A percentile compares a stretch with the other conserved stretches of the same genome.
Evolutionary conservation across 169 alveolate species (phyloP).

Genomic region (Babesia ovis): DNA sequence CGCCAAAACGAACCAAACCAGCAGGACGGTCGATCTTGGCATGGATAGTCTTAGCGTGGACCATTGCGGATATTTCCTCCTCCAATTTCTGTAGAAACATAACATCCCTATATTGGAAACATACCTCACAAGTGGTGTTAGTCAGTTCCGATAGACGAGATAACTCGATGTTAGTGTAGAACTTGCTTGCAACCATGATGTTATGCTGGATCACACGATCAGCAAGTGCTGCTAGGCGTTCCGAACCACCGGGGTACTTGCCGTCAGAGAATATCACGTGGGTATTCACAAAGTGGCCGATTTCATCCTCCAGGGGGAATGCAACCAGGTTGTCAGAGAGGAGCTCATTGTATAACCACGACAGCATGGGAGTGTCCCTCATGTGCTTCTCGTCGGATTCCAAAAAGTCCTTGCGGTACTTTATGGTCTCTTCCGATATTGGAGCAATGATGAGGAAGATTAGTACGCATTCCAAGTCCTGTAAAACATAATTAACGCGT

Average conservation of each 20-base stretch:
- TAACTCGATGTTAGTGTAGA: constrained; percentile 63
- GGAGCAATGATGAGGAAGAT: constrained; percentile 50
- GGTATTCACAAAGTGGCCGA: constrained; percentile 28
- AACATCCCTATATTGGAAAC: background rate
- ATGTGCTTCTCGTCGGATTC: constrained; percentile 61
- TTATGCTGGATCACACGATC: constrained; percentile 80
- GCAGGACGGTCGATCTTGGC: constrained; percentile 75
- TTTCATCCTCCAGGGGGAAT: constrained; percentile 56
- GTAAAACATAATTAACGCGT: background rate
- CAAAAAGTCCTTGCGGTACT: constrained; percentile 38
- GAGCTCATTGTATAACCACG: constrained; percentile 61
- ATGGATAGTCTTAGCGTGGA: constrained; percentile 56
- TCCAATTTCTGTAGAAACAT: constrained; percentile 52
- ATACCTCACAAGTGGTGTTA: constrained; percentile 57
- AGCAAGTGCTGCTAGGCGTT: constrained; percentile 52
- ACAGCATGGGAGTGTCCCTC: constrained; percentile 61
- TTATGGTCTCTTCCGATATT: constrained; percentile 26
- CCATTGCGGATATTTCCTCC: constrained; percentile 69
- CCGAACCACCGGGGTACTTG: constrained; percentile 51
- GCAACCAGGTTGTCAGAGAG: constrained; percentile 68
- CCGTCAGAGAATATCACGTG: constrained; percentile 31
- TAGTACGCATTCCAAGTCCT: constrained; percentile 58
- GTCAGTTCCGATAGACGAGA: constrained; percentile 61
- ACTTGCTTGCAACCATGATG: constrained; percentile 68
- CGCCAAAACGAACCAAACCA: constrained; percentile 70